Conservation (phyloP, 2,329 filamentous ascomycete genomes). For the Aspergillus sp. region DNA sequence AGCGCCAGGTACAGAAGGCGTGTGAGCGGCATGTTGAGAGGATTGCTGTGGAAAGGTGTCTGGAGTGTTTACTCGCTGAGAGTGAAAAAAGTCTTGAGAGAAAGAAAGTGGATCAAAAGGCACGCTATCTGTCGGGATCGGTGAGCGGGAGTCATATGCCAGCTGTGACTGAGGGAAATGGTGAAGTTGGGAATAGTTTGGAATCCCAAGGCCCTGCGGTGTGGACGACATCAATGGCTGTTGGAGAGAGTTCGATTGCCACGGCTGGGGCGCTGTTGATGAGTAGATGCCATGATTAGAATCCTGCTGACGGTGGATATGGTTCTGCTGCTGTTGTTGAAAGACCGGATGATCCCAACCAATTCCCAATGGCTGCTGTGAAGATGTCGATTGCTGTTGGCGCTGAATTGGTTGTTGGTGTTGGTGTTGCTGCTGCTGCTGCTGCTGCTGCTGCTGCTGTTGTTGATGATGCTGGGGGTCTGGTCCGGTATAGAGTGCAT, state of each 20-base stretch:
- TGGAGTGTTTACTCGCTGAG: constrained; percentile 13
- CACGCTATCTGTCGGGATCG: constrained; percentile 22
- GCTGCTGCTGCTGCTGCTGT: constrained; percentile 11
- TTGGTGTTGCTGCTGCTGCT: constrained; percentile 16
- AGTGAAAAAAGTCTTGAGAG: constrained; percentile 24
- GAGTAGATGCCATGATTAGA: constrained; percentile 26
- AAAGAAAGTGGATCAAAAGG: constrained; percentile 28
- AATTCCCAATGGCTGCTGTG: constrained; percentile 22
- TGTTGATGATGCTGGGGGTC: constrained; percentile 19
- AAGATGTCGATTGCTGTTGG: constrained; percentile 10
- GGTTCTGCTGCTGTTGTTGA: constrained; percentile 18
- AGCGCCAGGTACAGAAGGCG: constrained; percentile 16
- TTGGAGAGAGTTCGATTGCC: constrained; percentile 27
- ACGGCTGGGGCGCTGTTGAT: constrained; percentile 21
- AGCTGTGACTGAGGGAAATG: constrained; percentile 26
- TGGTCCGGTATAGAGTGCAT: constrained; percentile 21
- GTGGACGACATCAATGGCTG: constrained; percentile 16
- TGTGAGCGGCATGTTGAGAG: constrained; percentile 10
- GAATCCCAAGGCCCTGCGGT: constrained; percentile 19
- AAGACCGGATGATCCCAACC: constrained; percentile 32
- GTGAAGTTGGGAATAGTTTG: constrained; percentile 25
- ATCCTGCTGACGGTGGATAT: constrained; percentile 18
- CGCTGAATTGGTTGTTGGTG: constrained; percentile 12
- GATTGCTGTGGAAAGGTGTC: constrained; percentile 17
- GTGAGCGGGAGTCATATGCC: constrained; percentile 20